These are phyloP conservation scores for Didymella sp. DNA, from an alignment of 2,329 filamentous ascomycete species.

Conservation along the genomic window DNA sequence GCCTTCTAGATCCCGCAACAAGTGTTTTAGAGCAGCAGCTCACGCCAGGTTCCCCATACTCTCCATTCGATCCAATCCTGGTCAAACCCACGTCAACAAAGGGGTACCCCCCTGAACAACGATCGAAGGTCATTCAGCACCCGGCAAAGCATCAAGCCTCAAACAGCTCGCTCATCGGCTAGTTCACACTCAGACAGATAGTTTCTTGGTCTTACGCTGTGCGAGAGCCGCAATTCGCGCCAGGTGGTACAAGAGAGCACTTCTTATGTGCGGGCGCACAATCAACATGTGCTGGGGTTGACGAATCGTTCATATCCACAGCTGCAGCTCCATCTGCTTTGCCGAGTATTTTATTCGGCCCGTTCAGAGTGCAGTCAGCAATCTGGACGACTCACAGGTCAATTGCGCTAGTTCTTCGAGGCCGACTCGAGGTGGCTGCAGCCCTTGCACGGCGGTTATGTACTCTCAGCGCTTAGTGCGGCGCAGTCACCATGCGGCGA, in stretches of 20 bases:
- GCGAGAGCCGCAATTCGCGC: neutral
- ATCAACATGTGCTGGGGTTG: neutral
- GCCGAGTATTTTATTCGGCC: slow-evolving; percentile 11
- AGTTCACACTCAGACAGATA: neutral
- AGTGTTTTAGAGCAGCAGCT: neutral
- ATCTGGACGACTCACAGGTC: neutral
- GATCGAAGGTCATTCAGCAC: neutral
- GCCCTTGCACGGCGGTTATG: slow-evolving; percentile 15
- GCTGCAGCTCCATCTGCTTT: neutral
- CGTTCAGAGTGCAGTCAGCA: neutral
- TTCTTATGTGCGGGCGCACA: neutral
- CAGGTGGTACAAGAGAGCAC: neutral
- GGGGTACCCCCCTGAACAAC: neutral
- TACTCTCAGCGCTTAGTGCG: slow-evolving; percentile 19
- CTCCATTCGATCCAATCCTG: neutral
- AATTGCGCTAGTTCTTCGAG: neutral
- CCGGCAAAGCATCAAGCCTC: neutral
- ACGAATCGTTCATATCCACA: neutral
- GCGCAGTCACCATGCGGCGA: slow-evolving; percentile 14
- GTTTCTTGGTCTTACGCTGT: too few species aligned
- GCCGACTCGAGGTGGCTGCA: slow-evolving; percentile 4
- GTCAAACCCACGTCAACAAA: neutral
- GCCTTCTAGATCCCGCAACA: neutral
- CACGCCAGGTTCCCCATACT: neutral
- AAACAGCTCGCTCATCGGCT: neutral